Evolutionary conservation across 108 stramenopile genomes (phyloP).

Genomic region (Cylindrotheca closterium): DNA sequence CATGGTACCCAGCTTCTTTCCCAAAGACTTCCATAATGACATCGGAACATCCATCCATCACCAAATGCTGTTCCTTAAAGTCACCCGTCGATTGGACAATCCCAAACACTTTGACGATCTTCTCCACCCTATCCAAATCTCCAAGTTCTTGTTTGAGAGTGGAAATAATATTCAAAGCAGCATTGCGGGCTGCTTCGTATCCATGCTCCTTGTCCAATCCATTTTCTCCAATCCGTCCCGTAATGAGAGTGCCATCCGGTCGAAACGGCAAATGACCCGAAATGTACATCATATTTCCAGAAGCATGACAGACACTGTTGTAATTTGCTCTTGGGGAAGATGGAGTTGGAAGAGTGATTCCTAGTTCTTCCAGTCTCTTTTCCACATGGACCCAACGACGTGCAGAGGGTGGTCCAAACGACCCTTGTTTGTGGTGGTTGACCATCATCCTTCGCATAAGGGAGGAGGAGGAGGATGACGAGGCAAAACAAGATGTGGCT

Average conservation of each 20-base stretch:
- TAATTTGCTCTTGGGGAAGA: constrained; percentile 87
- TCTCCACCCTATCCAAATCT: constrained; percentile 82
- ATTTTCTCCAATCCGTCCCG: constrained; percentile 66
- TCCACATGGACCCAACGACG: constrained; percentile 61
- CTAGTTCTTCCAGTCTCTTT: constrained; percentile 63
- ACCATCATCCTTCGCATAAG: not conserved
- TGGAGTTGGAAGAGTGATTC: constrained; percentile 75
- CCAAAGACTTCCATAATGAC: constrained; percentile 82
- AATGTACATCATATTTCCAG: constrained; percentile 66
- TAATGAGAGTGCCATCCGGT: constrained; percentile 70
- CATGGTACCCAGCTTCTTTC: constrained; percentile 81
- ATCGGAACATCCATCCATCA: constrained; percentile 88
- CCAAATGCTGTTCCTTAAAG: constrained; percentile 82
- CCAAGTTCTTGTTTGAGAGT: constrained; percentile 81
- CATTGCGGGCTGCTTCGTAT: constrained; percentile 82
- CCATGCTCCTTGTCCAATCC: constrained; percentile 75
- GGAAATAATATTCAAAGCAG: constrained; percentile 82
- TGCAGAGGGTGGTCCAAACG: no score
- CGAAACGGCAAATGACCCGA: constrained; percentile 85
- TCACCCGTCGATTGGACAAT: constrained; percentile 80
- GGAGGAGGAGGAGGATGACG: not conserved
- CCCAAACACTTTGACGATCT: constrained; percentile 88
- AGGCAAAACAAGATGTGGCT: no score
- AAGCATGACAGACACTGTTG: constrained; percentile 61
- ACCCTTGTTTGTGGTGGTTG: no score